Conservation (phyloP, 306 rosid species). For the Prinsepia uniflora region DNA sequence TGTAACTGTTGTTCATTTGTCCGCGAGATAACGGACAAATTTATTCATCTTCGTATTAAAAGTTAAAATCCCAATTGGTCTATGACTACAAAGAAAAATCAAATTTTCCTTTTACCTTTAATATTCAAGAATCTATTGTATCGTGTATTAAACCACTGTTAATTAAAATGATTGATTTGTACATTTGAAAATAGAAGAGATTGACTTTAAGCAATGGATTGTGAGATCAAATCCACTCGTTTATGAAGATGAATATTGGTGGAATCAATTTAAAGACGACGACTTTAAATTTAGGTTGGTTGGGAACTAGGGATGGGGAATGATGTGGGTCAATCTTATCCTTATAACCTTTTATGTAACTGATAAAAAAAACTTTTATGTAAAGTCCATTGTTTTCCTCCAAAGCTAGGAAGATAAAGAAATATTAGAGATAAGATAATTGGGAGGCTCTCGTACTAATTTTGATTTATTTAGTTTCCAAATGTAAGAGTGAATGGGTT, state of each 20-base stretch:
- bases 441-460: not conserved
- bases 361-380: too few species aligned
- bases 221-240: too few species aligned
- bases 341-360: slow-evolving; percentile 13
- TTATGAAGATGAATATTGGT: too few species aligned
- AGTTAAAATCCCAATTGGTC: too few species aligned
- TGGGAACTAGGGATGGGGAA: slow-evolving; percentile 1
- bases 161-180: not conserved
- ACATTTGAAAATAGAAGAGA: not conserved
- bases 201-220: not conserved
- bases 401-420: slow-evolving; percentile 22
- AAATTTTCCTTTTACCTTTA: too few species aligned
- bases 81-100: too few species aligned
- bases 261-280: too few species aligned
- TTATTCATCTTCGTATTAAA: too few species aligned
- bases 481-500: too few species aligned
- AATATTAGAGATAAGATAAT: slow-evolving; percentile 10
- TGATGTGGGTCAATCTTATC: slow-evolving; percentile 33
- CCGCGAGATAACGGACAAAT: too few species aligned
- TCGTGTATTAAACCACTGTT: not conserved
- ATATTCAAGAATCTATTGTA: too few species aligned
- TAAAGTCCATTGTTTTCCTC: slow-evolving; percentile 11
- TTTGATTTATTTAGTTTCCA: slow-evolving; percentile 18
- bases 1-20: too few species aligned
- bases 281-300: slow-evolving; percentile 13